Conservation (phyloP, 306 rosid species). For the Inga oerstediana region DNA sequence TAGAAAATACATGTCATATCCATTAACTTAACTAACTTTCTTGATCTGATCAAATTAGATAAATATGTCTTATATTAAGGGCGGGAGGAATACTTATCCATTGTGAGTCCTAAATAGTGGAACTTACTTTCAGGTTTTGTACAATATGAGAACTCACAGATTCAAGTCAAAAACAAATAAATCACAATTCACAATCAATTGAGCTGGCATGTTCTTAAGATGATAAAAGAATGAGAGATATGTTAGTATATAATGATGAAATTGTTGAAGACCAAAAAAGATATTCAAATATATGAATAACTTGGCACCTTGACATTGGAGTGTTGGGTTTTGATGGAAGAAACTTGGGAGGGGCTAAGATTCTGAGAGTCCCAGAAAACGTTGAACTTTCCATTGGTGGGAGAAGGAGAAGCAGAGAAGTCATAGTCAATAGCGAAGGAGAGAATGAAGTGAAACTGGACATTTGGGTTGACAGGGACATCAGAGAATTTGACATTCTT, state of each 20-base stretch:
- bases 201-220: not conserved
- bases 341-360: conserved; percentile 70
- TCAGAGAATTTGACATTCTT: conserved; percentile 63
- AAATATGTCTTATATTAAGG: no score
- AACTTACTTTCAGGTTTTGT: not conserved
- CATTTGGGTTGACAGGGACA: conserved; percentile 64
- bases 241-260: not conserved
- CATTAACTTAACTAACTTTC: no score
- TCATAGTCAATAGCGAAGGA: conserved; percentile 82
- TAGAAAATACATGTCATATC: no score
- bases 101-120: not conserved
- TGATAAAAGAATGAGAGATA: not conserved
- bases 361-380: conserved; percentile 68
- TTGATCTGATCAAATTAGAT: no score
- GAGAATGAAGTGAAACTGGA: conserved; percentile 74
- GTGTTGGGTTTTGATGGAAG: conserved; percentile 50
- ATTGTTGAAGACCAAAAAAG: not conserved
- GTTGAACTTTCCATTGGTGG: conserved; percentile 72
- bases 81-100: no score
- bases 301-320: conserved; percentile 59
- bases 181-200: not conserved
- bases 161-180: no score
- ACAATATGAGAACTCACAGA: not conserved
- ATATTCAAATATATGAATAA: not conserved
- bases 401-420: conserved; percentile 52